Evolutionary conservation across 2,329 filamentous ascomycete species (phyloP).

Genomic region (Botryotinia calthae): DNA sequence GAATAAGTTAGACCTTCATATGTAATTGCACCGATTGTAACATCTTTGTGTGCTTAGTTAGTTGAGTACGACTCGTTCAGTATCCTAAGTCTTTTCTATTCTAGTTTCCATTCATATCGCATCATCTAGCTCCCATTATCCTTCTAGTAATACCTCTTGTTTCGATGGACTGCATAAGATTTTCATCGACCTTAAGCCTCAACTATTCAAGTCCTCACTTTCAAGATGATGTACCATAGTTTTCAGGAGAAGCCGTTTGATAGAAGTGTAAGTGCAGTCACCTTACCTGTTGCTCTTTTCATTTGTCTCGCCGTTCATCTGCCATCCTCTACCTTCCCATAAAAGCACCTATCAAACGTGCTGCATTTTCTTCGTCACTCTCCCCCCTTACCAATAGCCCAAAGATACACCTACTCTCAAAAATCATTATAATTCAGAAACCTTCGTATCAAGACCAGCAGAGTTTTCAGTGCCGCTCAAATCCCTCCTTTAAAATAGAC

Average conservation of each 20-base stretch:
- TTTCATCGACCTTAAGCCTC: neutral
- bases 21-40: neutral
- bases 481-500: neutral
- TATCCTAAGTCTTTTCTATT: neutral
- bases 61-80: neutral
- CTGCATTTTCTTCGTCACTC: neutral
- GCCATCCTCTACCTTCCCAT: neutral
- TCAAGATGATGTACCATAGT: neutral
- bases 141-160: neutral
- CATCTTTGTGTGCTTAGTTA: neutral
- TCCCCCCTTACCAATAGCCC: neutral
- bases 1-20: neutral
- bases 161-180: neutral
- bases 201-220: neutral
- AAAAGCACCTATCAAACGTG: rapidly evolving
- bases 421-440: neutral
- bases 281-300: neutral
- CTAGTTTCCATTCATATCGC: neutral
- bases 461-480: neutral
- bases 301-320: neutral
- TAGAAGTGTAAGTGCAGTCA: neutral
- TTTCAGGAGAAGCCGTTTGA: neutral
- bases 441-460: neutral
- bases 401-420: neutral
- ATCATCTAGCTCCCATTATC: neutral